Base-by-base conservation (phyloP, 1,284 basidiomycete species). In the Vanrija sp. region DNA sequence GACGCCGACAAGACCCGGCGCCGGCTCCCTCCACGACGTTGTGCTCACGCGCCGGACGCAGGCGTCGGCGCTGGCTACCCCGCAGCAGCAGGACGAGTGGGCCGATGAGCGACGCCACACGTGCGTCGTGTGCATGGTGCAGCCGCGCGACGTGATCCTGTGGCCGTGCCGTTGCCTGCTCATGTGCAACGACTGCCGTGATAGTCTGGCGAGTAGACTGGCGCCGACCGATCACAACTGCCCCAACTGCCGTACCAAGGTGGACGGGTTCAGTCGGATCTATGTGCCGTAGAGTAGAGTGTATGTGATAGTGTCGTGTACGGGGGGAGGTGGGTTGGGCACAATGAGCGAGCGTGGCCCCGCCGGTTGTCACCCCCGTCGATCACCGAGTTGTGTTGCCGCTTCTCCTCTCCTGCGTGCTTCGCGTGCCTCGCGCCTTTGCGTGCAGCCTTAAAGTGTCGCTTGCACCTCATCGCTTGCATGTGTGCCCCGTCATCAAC, bases 121-220 rank as follows among this genome's bases (percentile, higher is more conserved):
- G 16, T 76, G 75, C 57, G 69, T 74, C 18, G 66, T 75, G 9
- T 76, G 75, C 61, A 69, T 68, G 59, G 57, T 64, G n/a, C 65
- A 71, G 39, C 59, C 64, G 53, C 64, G 75, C 42, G 67, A 73
- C 61, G 68, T 71, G 7, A 69, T 76, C 23, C 57, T 74, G 8
- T 74, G 71, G 69, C 75, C 75, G 15, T 76, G 75, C 56, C 57
- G 61, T 44, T 74, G 73, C 54, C 53, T 75, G 42, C 69, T 72
- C 9, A 49, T 75, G 51, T 74, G 72, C 58, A 65, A 68, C 51
- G 73, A 72, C 20, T 76, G 75, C 54, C 53, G 75, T 42, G 72
- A 73, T 43, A 71, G 64, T 54, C 57, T 76, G 6, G 73, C 75
- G 2, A 54, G 66, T 19, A 55, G 72, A 41, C 56, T 75, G 22